Conservation (phyloP, 2,329 filamentous ascomycete genomes). For the Monilinia polystroma region DNA sequence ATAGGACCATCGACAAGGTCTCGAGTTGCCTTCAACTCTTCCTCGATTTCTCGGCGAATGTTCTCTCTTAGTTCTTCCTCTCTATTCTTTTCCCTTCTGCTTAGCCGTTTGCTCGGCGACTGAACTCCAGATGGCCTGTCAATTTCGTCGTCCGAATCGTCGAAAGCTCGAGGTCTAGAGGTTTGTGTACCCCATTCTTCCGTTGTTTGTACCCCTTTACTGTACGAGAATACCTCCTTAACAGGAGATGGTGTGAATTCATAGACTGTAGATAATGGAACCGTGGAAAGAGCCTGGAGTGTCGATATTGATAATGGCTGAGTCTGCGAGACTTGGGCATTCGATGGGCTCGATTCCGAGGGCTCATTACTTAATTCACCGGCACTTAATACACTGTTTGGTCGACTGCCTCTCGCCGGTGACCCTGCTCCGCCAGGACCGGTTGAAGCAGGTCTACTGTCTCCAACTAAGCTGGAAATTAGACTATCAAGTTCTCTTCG, state of each 20-base stretch:
- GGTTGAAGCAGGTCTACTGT: slow-evolving; percentile 68
- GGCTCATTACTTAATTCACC: slow-evolving; percentile 76
- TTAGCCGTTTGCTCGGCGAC: slow-evolving; percentile 70
- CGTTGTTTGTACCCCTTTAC: slow-evolving; percentile 91
- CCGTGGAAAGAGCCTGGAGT: slow-evolving; percentile 69
- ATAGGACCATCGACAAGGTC: slow-evolving; percentile 56
- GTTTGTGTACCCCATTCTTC: slow-evolving; percentile 65
- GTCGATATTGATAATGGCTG: slow-evolving; percentile 45
- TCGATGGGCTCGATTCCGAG: slow-evolving; percentile 56
- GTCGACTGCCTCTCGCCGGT: slow-evolving; percentile 72
- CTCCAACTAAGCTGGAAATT: slow-evolving; percentile 71
- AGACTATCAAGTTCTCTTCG: slow-evolving; percentile 79
- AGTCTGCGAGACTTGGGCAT: slow-evolving; percentile 42
- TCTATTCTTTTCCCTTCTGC: slow-evolving; percentile 73
- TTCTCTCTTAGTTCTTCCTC: slow-evolving; percentile 88
- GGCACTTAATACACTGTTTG: slow-evolving; percentile 81
- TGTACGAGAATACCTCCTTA: slow-evolving; percentile 90
- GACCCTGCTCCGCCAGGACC: slow-evolving; percentile 63
- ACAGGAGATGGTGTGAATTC: slow-evolving; percentile 75
- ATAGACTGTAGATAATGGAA: slow-evolving; percentile 72
- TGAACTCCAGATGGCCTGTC: slow-evolving; percentile 54
- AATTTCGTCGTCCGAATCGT: slow-evolving; percentile 64
- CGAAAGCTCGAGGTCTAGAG: slow-evolving; percentile 53
- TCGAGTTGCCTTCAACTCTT: slow-evolving; percentile 76
- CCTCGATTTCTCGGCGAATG: slow-evolving; percentile 85